Base-by-base conservation (phyloP, 805 yeast genomes). In the Yarrowia sp. region DNA sequence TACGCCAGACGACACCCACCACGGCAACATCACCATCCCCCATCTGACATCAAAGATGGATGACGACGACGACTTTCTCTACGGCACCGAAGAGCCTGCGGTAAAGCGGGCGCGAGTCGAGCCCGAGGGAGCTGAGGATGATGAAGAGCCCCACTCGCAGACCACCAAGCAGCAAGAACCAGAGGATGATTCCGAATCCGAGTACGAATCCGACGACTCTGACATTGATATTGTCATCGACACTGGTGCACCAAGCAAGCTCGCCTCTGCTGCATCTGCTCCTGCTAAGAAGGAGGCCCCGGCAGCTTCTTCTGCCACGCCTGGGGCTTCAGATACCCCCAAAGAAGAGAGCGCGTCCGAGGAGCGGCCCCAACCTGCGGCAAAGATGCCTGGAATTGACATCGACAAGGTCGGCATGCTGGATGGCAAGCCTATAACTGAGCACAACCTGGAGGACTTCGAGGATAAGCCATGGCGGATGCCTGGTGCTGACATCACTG, bases 401-500 rank as follows among this genome's bases (percentile, higher is more conserved):
- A 81, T 91, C n/a, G 85, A 89, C 70, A 83, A 83, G 44, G 85
- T 88, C 19, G 96, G 91, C 1, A 85, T 82, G 67, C 82, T 81
- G 66, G 88, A 92, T 61, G 98, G 96, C 2, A 82, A 84, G 69
- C 96, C 96, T 4, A 79, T 95, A 56, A 90, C 96, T 0, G 85
- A 88, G 69, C 81, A 93, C 12, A 88, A 89, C 67, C 81, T 93
- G 11, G 93, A 88, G 67, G 88, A 86, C 63, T 78, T 92, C 56
- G 91, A 90, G 68, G 96, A 92, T 69, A 96, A 96, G 77, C 99
- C 99, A 9, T 95, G 99, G 99, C 83, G 99, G 73, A 86, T 89
- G 68, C 98, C 98, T 0, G 99, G 98, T 40, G 96, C 97, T 3
- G 98, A 95, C 76, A 78, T 90, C 43, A 83, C 96, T 8, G 98